These are phyloP conservation scores for Mycena citricolor DNA, from an alignment of 1,284 basidiomycete species.

Conservation along the genomic window DNA sequence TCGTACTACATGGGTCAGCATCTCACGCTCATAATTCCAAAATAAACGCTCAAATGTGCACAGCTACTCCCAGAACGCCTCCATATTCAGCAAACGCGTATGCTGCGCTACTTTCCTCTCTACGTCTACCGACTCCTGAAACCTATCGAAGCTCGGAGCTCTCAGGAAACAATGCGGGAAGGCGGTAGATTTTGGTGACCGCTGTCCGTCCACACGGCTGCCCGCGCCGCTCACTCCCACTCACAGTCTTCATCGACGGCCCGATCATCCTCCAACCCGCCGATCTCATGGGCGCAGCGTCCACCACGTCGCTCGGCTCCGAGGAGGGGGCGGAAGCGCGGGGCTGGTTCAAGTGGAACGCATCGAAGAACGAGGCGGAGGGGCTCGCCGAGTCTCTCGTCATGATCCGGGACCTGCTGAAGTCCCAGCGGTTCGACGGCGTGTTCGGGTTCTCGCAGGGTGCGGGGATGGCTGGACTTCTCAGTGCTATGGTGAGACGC, in stretches of 20 bases:
- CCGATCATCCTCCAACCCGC: constrained; percentile 72
- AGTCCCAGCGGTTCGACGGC: constrained; percentile 51
- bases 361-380: constrained; percentile 47
- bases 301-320: constrained; percentile 53
- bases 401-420: constrained; percentile 48
- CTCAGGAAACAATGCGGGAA: constrained; percentile 70
- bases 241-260: constrained; percentile 77
- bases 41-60: constrained; percentile 24
- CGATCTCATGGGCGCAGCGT: constrained; percentile 57
- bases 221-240: background rate
- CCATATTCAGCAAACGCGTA: constrained; percentile 79
- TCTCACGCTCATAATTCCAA: constrained; percentile 8
- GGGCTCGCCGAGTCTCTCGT: constrained; percentile 63
- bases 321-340: constrained; percentile 55
- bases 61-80: constrained; percentile 82
- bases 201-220: background rate
- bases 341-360: constrained; percentile 76
- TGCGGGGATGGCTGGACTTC: constrained; percentile 74
- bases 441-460: constrained; percentile 60
- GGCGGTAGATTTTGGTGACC: constrained; percentile 67
- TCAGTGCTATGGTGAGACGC: constrained; percentile 71
- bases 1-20: constrained; percentile 59
- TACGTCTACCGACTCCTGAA: constrained; percentile 3
- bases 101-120: constrained; percentile 27
- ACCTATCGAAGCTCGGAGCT: constrained; percentile 61